A percentile compares a stretch with the other conserved stretches of the same genome.
Evolutionary conservation across 495 filamentous ascomycete species (phyloP).

Genomic region (Terfezia boudieri): DNA sequence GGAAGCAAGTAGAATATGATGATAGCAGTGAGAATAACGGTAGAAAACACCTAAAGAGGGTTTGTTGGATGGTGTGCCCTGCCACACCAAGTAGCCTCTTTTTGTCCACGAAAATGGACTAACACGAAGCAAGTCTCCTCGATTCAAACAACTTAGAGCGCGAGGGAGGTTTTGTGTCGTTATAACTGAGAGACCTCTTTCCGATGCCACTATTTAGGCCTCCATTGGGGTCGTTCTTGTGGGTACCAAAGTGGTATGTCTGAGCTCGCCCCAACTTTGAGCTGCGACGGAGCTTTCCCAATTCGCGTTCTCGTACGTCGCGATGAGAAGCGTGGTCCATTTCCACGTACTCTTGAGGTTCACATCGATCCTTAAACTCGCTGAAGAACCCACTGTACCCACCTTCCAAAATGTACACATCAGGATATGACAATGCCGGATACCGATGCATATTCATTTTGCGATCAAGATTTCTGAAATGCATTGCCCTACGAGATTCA

Average conservation of each 20-base stretch:
- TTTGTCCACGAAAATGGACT: too few species aligned
- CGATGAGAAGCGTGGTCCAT: conserved; percentile 82
- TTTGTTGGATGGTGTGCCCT: too few species aligned
- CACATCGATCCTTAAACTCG: conserved; percentile 54
- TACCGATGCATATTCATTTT: conserved; percentile 60
- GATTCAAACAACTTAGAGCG: too few species aligned
- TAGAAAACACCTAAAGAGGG: too few species aligned
- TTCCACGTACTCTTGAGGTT: conserved; percentile 82
- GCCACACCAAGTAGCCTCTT: too few species aligned
- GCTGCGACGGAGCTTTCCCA: conserved; percentile 64
- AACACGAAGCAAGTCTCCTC: too few species aligned
- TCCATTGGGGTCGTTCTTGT: conserved; percentile 26
- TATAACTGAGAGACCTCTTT: too few species aligned
- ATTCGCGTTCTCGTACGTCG: conserved; percentile 75
- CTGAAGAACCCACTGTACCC: conserved; percentile 86
- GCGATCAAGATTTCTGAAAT: conserved; percentile 72
- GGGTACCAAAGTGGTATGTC: conserved; percentile 67
- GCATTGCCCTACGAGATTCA: conserved; percentile 33
- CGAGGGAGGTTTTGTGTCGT: too few species aligned
- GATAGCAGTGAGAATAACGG: too few species aligned
- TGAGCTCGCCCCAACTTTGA: conserved; percentile 61
- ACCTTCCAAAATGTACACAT: conserved; percentile 90
- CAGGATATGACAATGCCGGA: conserved; percentile 72
- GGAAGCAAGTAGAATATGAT: too few species aligned
- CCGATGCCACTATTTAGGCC: too few species aligned